Evolutionary conservation across 108 stramenopile species (phyloP).

Genomic region (Nitzschia sp.): DNA sequence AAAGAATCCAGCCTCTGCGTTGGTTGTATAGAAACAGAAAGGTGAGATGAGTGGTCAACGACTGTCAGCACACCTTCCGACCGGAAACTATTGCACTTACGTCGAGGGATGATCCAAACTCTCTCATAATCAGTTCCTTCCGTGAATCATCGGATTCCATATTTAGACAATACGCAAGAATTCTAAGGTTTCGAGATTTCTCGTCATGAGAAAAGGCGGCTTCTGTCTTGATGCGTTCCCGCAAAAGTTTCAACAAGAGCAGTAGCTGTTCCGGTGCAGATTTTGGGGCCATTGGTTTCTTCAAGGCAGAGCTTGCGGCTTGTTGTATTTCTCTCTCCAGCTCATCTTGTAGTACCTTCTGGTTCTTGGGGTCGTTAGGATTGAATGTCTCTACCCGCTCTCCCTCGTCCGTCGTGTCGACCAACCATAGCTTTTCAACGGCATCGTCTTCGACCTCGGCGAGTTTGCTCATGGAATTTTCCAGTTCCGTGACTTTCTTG

Average conservation of each 20-base stretch:
- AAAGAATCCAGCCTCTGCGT: constrained; percentile 78
- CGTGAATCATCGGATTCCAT: constrained; percentile 53
- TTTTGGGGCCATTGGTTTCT: constrained; percentile 28
- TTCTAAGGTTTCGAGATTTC: constrained; percentile 68
- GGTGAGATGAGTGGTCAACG: too few species aligned
- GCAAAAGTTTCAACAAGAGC: constrained; percentile 66
- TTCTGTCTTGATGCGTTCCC: constrained; percentile 83
- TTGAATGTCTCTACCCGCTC: constrained; percentile 76
- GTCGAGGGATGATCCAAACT: constrained; percentile 75
- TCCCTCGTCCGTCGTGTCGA: constrained; percentile 69
- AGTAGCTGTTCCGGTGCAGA: constrained; percentile 73
- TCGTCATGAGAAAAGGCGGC: constrained; percentile 79
- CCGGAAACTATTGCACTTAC: too few species aligned
- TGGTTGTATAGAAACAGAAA: too few species aligned
- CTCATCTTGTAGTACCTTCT: constrained; percentile 59
- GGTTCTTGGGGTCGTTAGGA: constrained; percentile 64
- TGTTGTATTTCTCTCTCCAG: constrained; percentile 36
- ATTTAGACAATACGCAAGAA: constrained; percentile 78
- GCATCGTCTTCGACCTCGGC: constrained; percentile 18
- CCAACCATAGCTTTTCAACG: constrained; percentile 66
- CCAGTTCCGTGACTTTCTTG: constrained; percentile 24
- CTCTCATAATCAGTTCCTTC: constrained; percentile 64
- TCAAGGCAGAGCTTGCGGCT: background rate
- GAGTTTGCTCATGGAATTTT: constrained; percentile 1
- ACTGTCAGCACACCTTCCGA: too few species aligned